Conservation (phyloP, 345 rosid genomes). For the Heritiera littoralis region DNA sequence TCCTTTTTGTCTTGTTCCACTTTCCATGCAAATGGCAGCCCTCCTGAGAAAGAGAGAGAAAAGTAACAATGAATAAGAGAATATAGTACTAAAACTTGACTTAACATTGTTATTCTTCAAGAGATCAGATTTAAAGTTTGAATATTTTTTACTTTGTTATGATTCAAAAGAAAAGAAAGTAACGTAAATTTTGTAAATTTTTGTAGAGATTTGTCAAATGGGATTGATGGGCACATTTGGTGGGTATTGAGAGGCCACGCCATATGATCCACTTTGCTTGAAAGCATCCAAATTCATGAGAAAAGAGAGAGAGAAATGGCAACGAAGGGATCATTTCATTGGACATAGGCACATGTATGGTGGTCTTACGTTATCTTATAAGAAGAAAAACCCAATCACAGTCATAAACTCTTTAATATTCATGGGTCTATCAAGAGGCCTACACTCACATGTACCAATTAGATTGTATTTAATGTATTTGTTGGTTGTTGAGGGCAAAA, state of each 20-base stretch:
- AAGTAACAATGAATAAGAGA: background rate
- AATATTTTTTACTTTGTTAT: no score
- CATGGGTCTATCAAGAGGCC: background rate
- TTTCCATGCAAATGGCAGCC: slow-evolving; percentile 8
- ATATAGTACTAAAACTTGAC: no score
- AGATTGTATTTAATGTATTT: background rate
- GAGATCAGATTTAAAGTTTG: no score
- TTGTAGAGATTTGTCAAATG: background rate
- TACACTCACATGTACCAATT: background rate
- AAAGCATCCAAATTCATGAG: background rate
- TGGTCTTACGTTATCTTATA: slow-evolving; percentile 9
- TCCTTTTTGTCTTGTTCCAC: slow-evolving; percentile 16
- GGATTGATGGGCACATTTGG: slow-evolving; percentile 7
- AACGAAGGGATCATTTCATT: background rate
- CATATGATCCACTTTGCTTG: slow-evolving; percentile 7
- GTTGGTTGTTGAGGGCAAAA: slow-evolving; percentile 11
- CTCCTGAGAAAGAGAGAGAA: background rate
- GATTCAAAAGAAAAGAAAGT: no score
- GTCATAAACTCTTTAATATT: slow-evolving; percentile 4
- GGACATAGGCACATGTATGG: background rate
- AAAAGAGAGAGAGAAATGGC: background rate
- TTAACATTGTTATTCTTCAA: no score
- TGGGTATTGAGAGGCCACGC: slow-evolving; percentile 1
- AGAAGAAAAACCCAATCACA: background rate
- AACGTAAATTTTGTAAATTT: background rate